phyloP scores from a whole-genome alignment of 73 alveolate species.

The Tetrahymena elliotti region DNA sequence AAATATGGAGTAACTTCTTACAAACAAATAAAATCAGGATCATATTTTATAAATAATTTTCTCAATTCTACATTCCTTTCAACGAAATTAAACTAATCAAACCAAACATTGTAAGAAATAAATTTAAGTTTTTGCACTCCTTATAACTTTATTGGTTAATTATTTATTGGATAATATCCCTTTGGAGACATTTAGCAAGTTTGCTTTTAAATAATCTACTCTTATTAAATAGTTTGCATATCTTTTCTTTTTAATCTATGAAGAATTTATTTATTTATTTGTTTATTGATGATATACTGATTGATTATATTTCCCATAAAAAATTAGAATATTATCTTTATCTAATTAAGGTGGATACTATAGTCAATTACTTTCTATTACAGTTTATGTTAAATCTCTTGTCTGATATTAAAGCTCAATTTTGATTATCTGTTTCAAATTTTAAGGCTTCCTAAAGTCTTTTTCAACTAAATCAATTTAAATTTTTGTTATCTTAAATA shows the following conservation, averaged over 20 bases:
- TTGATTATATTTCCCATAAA: too few relatives aligned
- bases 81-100: constrained; percentile 40
- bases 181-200: not conserved
- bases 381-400: too few relatives aligned
- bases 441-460: too few relatives aligned
- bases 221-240: not conserved
- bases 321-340: too few relatives aligned
- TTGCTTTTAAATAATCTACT: not conserved
- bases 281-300: too few relatives aligned
- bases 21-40: constrained; percentile 50
- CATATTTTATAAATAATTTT: constrained; percentile 10
- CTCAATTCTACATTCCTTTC: constrained; percentile 38
- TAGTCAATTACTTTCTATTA: too few relatives aligned
- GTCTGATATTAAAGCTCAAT: too few relatives aligned
- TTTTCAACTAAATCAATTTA: too few relatives aligned
- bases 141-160: not conserved
- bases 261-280: too few relatives aligned
- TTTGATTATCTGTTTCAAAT: too few relatives aligned
- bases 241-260: not conserved
- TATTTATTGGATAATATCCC: not conserved
- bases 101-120: constrained; percentile 54
- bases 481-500: too few relatives aligned
- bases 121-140: constrained; percentile 17
- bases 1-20: constrained; percentile 49
- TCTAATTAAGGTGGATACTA: too few relatives aligned